Conservation (phyloP, 1,284 basidiomycete genomes). For the Naganishia cerealis region DNA sequence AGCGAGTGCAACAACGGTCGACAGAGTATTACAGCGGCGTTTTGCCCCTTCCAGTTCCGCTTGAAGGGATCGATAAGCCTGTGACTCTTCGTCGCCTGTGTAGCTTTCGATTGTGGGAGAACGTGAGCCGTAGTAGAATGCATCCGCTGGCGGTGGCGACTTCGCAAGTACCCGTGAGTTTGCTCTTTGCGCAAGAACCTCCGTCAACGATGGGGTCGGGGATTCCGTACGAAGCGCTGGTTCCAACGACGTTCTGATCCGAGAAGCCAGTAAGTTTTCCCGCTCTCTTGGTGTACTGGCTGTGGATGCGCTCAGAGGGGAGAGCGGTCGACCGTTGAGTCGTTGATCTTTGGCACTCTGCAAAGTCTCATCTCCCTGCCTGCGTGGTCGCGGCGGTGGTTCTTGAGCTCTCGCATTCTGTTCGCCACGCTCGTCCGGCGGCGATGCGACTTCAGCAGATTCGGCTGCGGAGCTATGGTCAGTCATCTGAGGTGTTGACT, state of each 20-base stretch:
- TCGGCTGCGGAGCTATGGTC: constrained; percentile 26
- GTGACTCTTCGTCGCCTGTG: background rate
- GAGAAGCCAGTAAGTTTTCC: constrained; percentile 17
- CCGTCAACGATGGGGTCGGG: constrained; percentile 28
- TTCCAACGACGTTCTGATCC: constrained; percentile 22
- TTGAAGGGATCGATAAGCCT: background rate
- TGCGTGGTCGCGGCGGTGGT: constrained; percentile 4
- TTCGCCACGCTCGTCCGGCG: constrained; percentile 6
- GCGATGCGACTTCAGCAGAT: constrained; percentile 20
- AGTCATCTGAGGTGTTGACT: constrained; percentile 25
- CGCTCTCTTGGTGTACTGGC: constrained; percentile 1
- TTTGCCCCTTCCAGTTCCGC: constrained; percentile 75
- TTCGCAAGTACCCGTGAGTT: constrained; percentile 11
- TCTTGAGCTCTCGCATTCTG: constrained; percentile 1
- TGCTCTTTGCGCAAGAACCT: constrained; percentile 15
- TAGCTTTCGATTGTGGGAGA: constrained; percentile 64
- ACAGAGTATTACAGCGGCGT: constrained; percentile 46
- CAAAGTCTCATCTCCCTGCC: constrained; percentile 13
- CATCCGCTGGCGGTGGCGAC: constrained; percentile 57
- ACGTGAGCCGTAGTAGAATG: constrained; percentile 61
- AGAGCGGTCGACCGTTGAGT: background rate
- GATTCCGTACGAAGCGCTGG: constrained; percentile 11
- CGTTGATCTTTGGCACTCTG: constrained; percentile 7
- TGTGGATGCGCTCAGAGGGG: background rate
- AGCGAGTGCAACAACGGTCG: constrained; percentile 2